Base-by-base conservation (phyloP, 2,329 filamentous ascomycete species). In the Clarireedia paspali region DNA sequence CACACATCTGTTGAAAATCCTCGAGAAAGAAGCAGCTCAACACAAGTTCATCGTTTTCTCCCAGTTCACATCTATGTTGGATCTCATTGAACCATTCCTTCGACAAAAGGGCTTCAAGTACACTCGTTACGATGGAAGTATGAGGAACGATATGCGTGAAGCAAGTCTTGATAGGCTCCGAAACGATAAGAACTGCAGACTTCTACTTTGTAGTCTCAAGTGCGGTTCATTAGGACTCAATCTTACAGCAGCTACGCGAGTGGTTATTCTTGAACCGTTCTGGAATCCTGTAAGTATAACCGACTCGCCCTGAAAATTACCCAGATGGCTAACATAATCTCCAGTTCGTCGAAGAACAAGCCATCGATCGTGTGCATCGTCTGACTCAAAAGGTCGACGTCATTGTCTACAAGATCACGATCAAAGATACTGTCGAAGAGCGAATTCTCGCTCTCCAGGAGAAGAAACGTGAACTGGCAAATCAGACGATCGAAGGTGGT, bases 41-140 rank as follows among this genome's bases (percentile, higher is more conserved):
- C 89, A 96, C 78, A 99, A 99, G 70, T 95, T 96, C 68, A 99
- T 99, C 66, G 91, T 99, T 61, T 99, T 99, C 73, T 96, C 91
- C 1, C 90, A 97, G 66, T 99, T 99, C 73, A 99, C 94, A 0
- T 94, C 90, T 0, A 99, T 99, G 94, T 83, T 99, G 47, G 89
- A 97, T 73, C 84, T 97, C 27, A 85, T 99, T 60, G 91, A 97
- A 69, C 94, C 94, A 2, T 96, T 97, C 72, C 77, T 99, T 58
- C 78, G 80, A 47, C 79, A 83, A 49, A 84, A 87, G 14, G 82
- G 84, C 14, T 86, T 96, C 70, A 80, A 80, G 59, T 95, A 87
- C 68, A 89, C 89, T 15, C 88, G 94, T 54, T 99, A 99, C 72
- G 94, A 99, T 69, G 94, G 94, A 55, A 83, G 84, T 64, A 99